Evolutionary conservation across 2,329 filamentous ascomycete genomes (phyloP).

Genomic region (Pyrenophora teres): DNA sequence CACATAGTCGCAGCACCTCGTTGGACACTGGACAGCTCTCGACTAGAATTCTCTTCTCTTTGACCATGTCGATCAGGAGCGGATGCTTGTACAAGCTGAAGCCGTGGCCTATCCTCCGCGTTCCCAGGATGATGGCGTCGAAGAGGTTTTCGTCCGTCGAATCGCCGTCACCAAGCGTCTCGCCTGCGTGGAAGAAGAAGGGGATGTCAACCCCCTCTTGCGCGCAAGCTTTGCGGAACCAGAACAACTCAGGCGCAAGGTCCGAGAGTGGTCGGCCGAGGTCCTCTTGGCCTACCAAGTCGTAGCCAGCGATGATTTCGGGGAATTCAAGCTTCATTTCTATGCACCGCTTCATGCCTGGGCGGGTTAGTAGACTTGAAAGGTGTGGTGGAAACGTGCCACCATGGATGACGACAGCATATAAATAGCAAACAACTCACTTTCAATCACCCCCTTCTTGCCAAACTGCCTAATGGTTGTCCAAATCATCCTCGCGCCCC

Average conservation of each 20-base stretch:
- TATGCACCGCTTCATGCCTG: conserved; percentile 83
- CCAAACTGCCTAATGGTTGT: conserved; percentile 70
- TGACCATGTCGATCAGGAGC: conserved; percentile 83
- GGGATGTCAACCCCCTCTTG: conserved; percentile 80
- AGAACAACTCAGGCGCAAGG: conserved; percentile 83
- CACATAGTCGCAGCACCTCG: conserved; percentile 79
- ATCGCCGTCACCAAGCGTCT: conserved; percentile 79
- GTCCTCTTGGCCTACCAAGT: conserved; percentile 89
- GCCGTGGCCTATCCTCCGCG: conserved; percentile 85
- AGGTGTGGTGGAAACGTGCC: neutral
- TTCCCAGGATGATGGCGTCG: conserved; percentile 85
- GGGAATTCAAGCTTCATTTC: conserved; percentile 78
- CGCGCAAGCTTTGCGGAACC: conserved; percentile 86
- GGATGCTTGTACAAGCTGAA: conserved; percentile 92
- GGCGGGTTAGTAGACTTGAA: neutral
- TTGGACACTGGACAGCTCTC: conserved; percentile 93
- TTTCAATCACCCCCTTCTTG: conserved; percentile 70
- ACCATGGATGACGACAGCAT: too few relatives aligned
- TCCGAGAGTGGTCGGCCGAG: conserved; percentile 74
- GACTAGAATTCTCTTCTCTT: conserved; percentile 83
- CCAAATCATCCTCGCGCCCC: conserved; percentile 86
- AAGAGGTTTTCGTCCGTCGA: conserved; percentile 83
- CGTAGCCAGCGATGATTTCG: conserved; percentile 81
- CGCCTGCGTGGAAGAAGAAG: conserved; percentile 95
- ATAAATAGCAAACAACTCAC: conserved; percentile 37